These are phyloP conservation scores for Leonotis leonurus DNA, from an alignment of 257 asterid genomes.

Conservation along the genomic window DNA sequence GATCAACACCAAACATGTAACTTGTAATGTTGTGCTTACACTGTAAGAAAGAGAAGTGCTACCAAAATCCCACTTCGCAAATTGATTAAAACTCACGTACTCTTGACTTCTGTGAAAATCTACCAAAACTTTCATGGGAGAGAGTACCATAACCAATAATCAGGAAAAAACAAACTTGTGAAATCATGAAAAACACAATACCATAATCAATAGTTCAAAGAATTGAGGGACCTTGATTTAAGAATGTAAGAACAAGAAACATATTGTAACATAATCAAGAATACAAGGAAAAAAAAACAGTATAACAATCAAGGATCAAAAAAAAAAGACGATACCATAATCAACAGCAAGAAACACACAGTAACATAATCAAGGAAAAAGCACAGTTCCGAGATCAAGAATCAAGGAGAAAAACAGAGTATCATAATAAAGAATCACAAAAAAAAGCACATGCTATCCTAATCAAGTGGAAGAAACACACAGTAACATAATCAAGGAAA, in stretches of 20 bases:
- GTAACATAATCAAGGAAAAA: neutral
- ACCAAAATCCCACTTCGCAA: conserved; percentile 8
- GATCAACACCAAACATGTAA: conserved; percentile 9
- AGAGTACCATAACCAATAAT: neutral
- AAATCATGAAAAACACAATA: neutral
- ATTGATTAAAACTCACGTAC: neutral
- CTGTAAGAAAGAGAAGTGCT: neutral
- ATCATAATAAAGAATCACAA: neutral
- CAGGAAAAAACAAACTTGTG: neutral
- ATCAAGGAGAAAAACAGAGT: neutral
- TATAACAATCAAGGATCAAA: neutral
- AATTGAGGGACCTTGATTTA: neutral
- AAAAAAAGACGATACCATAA: neutral
- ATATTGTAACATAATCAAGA: neutral
- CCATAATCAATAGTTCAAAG: neutral
- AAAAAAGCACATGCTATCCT: neutral
- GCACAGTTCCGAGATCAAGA: neutral
- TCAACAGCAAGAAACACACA: neutral
- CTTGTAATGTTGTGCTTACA: too few relatives aligned
- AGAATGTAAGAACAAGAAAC: neutral
- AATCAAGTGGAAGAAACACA: neutral
- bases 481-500: neutral
- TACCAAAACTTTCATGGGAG: neutral
- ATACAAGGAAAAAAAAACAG: neutral
- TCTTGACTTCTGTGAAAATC: neutral